These are phyloP conservation scores for Chlorella sp. DNA, from an alignment of 139 green algal genomes.

Conservation along the genomic window DNA sequence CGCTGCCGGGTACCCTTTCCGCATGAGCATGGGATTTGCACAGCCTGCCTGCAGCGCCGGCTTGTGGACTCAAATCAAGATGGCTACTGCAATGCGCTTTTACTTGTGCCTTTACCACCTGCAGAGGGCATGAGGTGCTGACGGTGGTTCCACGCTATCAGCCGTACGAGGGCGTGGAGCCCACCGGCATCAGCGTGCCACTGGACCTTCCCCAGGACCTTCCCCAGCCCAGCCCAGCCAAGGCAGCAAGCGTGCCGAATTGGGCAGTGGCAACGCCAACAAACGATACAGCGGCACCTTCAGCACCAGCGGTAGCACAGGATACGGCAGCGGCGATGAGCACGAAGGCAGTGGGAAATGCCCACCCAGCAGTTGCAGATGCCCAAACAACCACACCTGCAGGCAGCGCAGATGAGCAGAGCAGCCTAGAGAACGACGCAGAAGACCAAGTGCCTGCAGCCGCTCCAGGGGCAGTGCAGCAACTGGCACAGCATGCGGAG, in stretches of 20 bases:
- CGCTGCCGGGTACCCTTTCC: no score
- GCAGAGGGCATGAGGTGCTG: slow-evolving; percentile 84
- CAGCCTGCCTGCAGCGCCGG: no score
- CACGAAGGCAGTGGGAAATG: not conserved
- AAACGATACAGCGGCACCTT: not conserved
- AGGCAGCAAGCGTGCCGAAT: not conserved
- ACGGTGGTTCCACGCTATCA: slow-evolving; percentile 83
- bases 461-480: not conserved
- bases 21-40: no score
- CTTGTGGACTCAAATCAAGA: no score
- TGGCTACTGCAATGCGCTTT: not conserved
- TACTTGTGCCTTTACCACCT: not conserved
- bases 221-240: not conserved
- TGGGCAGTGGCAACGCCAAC: not conserved
- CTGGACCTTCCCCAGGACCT: slow-evolving; percentile 60
- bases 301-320: not conserved
- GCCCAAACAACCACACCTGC: not conserved
- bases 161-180: slow-evolving; percentile 59
- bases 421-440: not conserved
- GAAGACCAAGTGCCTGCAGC: slow-evolving; percentile 6
- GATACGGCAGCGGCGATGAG: not conserved
- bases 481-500: slow-evolving; percentile 14
- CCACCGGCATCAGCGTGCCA: slow-evolving; percentile 67
- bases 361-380: not conserved
- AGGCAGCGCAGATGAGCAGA: not conserved